Percentiles rank a stretch among this genome's conserved stretches.
These are phyloP conservation scores for Pontederia crassipes DNA, from an alignment of 176 grass and related monocot genomes.

Conservation along the genomic window DNA sequence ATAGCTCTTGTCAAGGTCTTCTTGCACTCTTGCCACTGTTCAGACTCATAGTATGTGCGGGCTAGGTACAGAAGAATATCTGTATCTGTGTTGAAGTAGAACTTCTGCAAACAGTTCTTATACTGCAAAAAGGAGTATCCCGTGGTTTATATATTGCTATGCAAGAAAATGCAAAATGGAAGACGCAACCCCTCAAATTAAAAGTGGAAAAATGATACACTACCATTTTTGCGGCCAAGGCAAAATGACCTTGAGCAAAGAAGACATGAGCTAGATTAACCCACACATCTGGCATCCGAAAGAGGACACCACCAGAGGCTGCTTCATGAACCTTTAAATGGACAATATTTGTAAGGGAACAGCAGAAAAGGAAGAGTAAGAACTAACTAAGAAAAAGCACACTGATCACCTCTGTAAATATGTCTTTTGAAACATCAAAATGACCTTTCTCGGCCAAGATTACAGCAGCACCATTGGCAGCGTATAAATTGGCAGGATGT, in stretches of 20 bases:
- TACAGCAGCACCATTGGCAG: constrained; percentile 89
- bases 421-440: constrained; percentile 89
- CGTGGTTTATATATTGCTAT: constrained; percentile 15
- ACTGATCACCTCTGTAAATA: constrained; percentile 72
- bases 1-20: constrained; percentile 87
- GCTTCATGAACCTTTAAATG: constrained; percentile 79
- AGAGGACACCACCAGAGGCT: constrained; percentile 68
- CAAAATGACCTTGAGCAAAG: constrained; percentile 93
- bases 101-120: constrained; percentile 78
- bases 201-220: background rate
- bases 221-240: constrained; percentile 88
- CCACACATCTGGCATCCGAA: constrained; percentile 96
- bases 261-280: constrained; percentile 92
- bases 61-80: constrained; percentile 80
- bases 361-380: background rate
- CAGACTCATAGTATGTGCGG: constrained; percentile 85
- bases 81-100: constrained; percentile 83
- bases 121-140: constrained; percentile 47
- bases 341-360: background rate
- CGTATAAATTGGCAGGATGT: constrained; percentile 73
- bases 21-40: constrained; percentile 97
- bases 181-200: background rate
- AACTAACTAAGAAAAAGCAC: background rate
- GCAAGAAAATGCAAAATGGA: background rate
- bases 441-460: constrained; percentile 81